Percentiles rank a stretch among this genome's conserved stretches.
Conservation (phyloP, 1,284 basidiomycete genomes). For the Leccinum ponderosum region DNA sequence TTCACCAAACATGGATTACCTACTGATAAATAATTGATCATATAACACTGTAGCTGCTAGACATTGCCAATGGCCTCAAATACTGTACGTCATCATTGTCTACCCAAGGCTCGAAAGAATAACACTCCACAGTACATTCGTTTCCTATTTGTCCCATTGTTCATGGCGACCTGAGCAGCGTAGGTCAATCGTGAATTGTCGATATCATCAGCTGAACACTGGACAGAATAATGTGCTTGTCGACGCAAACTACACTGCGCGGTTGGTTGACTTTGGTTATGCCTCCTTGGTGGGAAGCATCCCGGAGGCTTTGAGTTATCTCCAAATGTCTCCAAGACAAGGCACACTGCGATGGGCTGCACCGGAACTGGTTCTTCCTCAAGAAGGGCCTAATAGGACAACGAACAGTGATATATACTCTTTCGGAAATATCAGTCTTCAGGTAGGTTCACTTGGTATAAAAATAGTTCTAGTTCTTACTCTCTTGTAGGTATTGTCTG, state of each 20-base stretch:
- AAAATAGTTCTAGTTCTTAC: not conserved
- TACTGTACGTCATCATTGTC: not conserved
- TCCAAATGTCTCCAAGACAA: not conserved
- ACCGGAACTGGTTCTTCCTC: not conserved
- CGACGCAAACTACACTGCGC: not conserved
- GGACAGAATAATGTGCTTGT: not conserved
- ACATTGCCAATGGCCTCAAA: not conserved
- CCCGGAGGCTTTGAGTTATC: not conserved
- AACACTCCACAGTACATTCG: not conserved
- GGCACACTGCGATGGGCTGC: not conserved
- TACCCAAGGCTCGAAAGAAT: not conserved
- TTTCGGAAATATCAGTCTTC: not conserved
- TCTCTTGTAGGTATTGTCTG: not conserved
- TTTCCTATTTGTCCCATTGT: not conserved
- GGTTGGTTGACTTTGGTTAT: not conserved
- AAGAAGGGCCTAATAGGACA: not conserved
- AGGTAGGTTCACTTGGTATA: not conserved
- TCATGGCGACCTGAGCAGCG: not conserved
- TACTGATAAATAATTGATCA: not conserved
- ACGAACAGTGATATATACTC: not conserved
- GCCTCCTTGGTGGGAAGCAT: not conserved
- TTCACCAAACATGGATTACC: not conserved
- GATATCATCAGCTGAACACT: not conserved
- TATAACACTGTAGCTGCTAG: not conserved
- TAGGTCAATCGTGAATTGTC: not conserved